phyloP scores from a whole-genome alignment of 768 basidiomycete genomes.

The Hygrophorus russula region DNA sequence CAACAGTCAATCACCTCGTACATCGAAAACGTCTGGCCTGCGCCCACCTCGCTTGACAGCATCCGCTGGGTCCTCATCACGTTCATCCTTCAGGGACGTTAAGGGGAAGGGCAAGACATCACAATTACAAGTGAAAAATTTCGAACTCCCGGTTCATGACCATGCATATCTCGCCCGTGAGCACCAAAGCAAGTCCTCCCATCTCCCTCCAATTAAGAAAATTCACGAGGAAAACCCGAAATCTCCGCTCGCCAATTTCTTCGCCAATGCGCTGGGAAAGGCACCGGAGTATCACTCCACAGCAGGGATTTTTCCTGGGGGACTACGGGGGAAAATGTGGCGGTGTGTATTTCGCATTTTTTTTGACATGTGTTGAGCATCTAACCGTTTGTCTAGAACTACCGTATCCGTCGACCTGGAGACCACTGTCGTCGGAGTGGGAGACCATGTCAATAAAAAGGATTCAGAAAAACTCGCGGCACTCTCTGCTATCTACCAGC shows the following conservation, averaged over 20 bases:
- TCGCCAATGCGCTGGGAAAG: conserved; percentile 15
- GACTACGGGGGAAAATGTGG: conserved; percentile 21
- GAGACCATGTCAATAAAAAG: conserved; percentile 47
- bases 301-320: conserved; percentile 17
- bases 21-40: not conserved
- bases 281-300: conserved; percentile 22
- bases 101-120: not conserved
- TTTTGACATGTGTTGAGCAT: not conserved
- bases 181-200: conserved; percentile 16
- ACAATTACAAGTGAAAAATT: not conserved
- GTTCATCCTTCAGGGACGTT: not conserved
- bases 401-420: conserved; percentile 2
- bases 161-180: conserved; percentile 21
- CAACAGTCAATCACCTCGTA: conserved; percentile 12
- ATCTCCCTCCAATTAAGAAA: conserved; percentile 18
- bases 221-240: conserved; percentile 24
- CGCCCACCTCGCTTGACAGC: conserved; percentile 1
- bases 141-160: conserved; percentile 25
- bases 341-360: conserved; percentile 26
- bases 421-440: conserved; percentile 20
- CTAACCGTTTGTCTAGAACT: not conserved
- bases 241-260: conserved; percentile 30
- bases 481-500: conserved; percentile 60
- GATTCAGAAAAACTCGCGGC: conserved; percentile 70
- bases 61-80: not conserved